A percentile compares a stretch with the other conserved stretches of the same genome.
Conservation (phyloP, 345 rosid genomes). For the Camelina neglecta region DNA sequence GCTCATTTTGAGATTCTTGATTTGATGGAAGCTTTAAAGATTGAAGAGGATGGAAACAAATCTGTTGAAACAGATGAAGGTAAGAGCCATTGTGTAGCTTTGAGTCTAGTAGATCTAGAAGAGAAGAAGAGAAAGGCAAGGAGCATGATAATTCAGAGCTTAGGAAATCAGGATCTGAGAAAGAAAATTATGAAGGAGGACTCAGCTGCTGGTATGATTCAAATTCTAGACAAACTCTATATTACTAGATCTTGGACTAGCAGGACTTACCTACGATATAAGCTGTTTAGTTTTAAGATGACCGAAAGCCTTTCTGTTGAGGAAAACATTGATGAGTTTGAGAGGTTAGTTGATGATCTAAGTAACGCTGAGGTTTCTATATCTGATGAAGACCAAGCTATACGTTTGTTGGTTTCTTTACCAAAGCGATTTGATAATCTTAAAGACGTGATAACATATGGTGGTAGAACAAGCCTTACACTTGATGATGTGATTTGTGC, state of each 20-base stretch:
- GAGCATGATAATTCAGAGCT: not conserved
- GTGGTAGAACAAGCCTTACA: conserved; percentile 8
- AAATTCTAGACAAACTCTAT: not conserved
- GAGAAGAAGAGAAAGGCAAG: conserved; percentile 11
- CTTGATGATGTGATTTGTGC: conserved; percentile 2
- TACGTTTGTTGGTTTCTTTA: conserved; percentile 1
- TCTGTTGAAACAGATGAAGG: not conserved
- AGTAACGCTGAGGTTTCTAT: not conserved
- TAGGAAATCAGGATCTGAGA: not conserved
- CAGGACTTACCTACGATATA: conserved; percentile 4
- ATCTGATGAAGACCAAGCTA: conserved; percentile 9
- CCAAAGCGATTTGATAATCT: conserved; percentile 4
- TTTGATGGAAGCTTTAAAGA: conserved; percentile 4
- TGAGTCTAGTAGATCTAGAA: not conserved
- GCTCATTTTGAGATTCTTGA: conserved; percentile 8
- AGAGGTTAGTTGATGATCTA: conserved; percentile 3
- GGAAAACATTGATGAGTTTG: conserved; percentile 18
- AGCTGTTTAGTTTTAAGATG: conserved; percentile 6
- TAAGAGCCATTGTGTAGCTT: not conserved
- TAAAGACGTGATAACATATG: not conserved
- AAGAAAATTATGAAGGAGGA: conserved; percentile 6
- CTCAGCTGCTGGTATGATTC: conserved; percentile 14
- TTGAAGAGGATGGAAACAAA: not conserved
- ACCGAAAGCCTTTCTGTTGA: conserved; percentile 14
- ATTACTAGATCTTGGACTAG: not conserved